Percentiles rank a stretch among this genome's conserved stretches.
phyloP scores from a whole-genome alignment of 495 filamentous ascomycete genomes.

The Xylaria bambusicola region DNA sequence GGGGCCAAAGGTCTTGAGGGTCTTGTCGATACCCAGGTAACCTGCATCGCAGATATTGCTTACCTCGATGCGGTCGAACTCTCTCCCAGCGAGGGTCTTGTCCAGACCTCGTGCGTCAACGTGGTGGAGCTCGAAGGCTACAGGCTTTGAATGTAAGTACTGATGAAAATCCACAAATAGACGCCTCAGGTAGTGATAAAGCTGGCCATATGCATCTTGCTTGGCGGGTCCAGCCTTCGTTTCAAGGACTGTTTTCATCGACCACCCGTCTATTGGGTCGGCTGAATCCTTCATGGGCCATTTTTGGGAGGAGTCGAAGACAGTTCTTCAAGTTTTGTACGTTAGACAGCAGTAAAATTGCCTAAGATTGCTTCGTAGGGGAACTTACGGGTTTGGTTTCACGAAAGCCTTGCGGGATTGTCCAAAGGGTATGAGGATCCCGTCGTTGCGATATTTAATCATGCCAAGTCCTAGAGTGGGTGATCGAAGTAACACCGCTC shows the following conservation, averaged over 20 bases:
- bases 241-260: background rate
- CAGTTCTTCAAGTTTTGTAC: background rate
- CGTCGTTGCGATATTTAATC: conserved; percentile 33
- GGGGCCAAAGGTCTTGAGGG: conserved; percentile 2
- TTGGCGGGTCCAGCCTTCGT: conserved; percentile 7
- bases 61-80: conserved; percentile 14
- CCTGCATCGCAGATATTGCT: conserved; percentile 3
- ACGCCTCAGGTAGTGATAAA: background rate
- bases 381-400: conserved; percentile 36
- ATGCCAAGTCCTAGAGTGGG: conserved; percentile 21
- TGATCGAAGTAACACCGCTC: background rate
- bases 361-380: too few relatives aligned
- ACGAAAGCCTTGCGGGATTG: conserved; percentile 25
- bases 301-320: background rate
- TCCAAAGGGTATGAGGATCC: conserved; percentile 40
- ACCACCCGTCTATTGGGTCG: conserved; percentile 3
- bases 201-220: conserved; percentile 5
- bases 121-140: conserved; percentile 1
- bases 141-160: background rate
- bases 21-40: background rate
- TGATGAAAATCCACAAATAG: conserved; percentile 1
- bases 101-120: background rate
- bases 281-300: conserved; percentile 10
- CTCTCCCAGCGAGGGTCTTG: background rate
- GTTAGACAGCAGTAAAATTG: background rate